Conservation (phyloP, 2,329 filamentous ascomycete species). For the Fusarium mangiferae region DNA sequence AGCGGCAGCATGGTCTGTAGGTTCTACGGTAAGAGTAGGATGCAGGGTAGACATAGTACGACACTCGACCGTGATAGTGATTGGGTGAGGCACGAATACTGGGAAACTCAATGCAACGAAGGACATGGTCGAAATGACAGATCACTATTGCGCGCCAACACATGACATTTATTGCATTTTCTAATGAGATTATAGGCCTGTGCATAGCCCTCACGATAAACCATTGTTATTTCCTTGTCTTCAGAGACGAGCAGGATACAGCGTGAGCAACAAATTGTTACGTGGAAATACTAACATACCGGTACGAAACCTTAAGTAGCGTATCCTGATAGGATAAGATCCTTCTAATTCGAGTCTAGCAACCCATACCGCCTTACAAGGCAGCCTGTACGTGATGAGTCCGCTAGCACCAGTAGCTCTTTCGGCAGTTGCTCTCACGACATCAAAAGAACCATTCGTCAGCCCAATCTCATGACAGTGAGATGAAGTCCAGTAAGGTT, state of each 20-base stretch:
- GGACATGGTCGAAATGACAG: fast-evolving
- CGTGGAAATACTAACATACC: too few relatives aligned
- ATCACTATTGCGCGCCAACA: fast-evolving
- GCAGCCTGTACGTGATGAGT: not conserved
- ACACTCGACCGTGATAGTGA: fast-evolving
- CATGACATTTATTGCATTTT: fast-evolving
- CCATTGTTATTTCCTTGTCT: not conserved
- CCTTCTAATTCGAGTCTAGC: too few relatives aligned
- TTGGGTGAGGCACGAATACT: not conserved
- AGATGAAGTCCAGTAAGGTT: not conserved
- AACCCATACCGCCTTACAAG: not conserved
- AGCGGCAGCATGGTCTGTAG: not conserved
- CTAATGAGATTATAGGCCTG: fast-evolving
- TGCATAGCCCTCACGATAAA: not conserved
- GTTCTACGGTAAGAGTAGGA: not conserved
- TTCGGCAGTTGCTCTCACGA: not conserved
- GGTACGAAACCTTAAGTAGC: fast-evolving
- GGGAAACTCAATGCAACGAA: not conserved
- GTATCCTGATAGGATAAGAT: fast-evolving
- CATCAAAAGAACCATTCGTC: not conserved
- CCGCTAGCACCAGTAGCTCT: fast-evolving
- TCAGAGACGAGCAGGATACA: not conserved
- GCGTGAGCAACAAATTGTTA: fast-evolving
- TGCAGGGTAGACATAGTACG: not conserved
- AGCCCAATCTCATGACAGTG: not conserved